These are phyloP conservation scores for Fusarium oligoseptatum DNA, from an alignment of 2,329 filamentous ascomycete genomes.

Conservation along the genomic window DNA sequence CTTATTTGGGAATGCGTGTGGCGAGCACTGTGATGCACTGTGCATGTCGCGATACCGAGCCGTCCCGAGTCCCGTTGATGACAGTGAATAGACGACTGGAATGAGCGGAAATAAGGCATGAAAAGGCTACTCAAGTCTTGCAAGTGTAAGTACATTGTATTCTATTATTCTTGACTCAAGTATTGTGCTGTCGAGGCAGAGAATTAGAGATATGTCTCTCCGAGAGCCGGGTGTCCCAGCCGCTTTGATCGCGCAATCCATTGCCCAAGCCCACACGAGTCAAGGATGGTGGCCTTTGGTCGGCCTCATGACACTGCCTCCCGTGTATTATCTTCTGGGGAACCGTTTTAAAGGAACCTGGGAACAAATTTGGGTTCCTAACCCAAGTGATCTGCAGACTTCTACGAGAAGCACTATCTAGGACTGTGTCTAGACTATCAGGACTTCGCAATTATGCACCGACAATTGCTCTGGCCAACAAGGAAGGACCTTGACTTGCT, in stretches of 20 bases:
- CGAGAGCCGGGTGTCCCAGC: conserved; percentile 25
- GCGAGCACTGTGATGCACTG: conserved; percentile 19
- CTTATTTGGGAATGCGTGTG: conserved; percentile 20
- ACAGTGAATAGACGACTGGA: not conserved
- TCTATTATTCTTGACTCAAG: not conserved
- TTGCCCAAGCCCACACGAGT: not conserved
- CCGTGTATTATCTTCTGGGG: not conserved
- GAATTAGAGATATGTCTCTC: not conserved
- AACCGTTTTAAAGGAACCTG: not conserved
- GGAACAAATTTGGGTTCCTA: not conserved
- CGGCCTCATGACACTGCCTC: not conserved
- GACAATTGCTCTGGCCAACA: not conserved
- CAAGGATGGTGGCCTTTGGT: not conserved
- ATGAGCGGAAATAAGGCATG: not conserved
- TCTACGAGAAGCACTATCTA: not conserved
- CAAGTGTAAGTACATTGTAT: not conserved
- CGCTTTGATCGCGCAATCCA: conserved; percentile 11
- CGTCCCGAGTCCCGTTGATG: conserved; percentile 33
- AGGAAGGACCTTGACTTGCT: not conserved
- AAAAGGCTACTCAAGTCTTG: not conserved
- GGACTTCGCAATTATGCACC: not conserved
- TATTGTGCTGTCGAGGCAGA: not conserved
- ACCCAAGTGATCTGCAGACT: not conserved
- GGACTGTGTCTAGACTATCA: not conserved
- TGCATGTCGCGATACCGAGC: conserved; percentile 23